A percentile compares a stretch with the other conserved stretches of the same genome.
Conservation (phyloP, 177 flowering plant genomes). For the Vitis hybrid region DNA sequence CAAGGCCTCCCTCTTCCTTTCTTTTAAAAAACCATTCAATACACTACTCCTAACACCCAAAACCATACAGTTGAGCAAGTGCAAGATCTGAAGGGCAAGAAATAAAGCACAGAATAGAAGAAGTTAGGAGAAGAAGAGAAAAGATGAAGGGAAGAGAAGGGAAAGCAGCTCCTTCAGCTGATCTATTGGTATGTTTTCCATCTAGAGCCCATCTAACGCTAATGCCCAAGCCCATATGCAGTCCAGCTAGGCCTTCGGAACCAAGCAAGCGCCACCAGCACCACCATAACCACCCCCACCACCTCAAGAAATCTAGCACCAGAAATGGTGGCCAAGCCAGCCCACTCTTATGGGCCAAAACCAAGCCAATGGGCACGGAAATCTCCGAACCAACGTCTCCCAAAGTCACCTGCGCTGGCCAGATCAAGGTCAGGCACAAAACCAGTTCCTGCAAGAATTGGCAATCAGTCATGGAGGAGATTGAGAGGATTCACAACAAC, state of each 20-base stretch:
- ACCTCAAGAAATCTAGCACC: conserved; percentile 25
- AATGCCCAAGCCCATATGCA: conserved; percentile 83
- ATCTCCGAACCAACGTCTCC: conserved; percentile 82
- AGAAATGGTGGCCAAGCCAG: conserved; percentile 37
- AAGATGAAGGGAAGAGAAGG: conserved; percentile 64
- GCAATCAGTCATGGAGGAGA: conserved; percentile 96
- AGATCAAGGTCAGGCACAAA: conserved; percentile 70
- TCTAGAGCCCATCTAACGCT: conserved; percentile 64
- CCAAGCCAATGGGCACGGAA: conserved; percentile 42
- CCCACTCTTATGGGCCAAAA: conserved; percentile 62
- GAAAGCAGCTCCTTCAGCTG: conserved; percentile 53
- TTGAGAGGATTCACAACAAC: conserved; percentile 69
- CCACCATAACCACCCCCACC: conserved; percentile 22
- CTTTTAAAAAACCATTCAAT: conserved; percentile 19
- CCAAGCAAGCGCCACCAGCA: conserved; percentile 33
- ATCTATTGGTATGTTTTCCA: conserved; percentile 85
- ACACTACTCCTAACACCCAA: conserved; percentile 9
- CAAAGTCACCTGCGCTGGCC: conserved; percentile 93
- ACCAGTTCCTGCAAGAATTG: conserved; percentile 66
- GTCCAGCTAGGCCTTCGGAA: conserved; percentile 65
- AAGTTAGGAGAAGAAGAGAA: not conserved
- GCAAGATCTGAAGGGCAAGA: not conserved
- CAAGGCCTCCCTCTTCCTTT: conserved; percentile 17
- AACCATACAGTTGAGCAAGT: conserved; percentile 3
- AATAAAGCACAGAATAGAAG: conserved; percentile 1